A percentile compares a stretch with the other conserved stretches of the same genome.
Conservation (phyloP, 116 monocot genomes). For the Iris pallida region DNA sequence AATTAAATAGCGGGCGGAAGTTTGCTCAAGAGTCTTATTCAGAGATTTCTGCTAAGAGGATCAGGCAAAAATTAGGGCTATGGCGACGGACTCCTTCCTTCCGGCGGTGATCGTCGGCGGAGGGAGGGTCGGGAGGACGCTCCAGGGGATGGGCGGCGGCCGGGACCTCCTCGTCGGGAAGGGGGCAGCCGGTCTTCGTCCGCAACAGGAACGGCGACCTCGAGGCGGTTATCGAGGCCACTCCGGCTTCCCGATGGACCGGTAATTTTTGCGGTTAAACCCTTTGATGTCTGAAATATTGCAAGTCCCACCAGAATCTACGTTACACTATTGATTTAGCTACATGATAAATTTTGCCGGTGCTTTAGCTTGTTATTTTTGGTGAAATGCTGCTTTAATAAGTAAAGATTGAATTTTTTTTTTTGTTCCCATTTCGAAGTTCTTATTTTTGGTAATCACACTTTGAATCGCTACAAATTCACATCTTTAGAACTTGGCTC, state of each 20-base stretch:
- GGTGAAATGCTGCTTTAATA: not conserved
- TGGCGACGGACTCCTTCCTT: conserved; percentile 24
- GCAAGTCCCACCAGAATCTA: too few relatives aligned
- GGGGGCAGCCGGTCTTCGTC: conserved; percentile 65
- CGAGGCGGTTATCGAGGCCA: conserved; percentile 71
- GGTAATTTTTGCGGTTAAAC: conserved; percentile 45
- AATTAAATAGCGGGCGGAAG: too few relatives aligned
- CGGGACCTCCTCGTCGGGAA: conserved; percentile 66
- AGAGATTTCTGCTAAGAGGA: too few relatives aligned
- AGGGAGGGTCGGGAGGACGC: conserved; percentile 67
- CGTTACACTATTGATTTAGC: too few relatives aligned
- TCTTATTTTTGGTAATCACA: not conserved
- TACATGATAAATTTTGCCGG: too few relatives aligned
- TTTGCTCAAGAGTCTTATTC: too few relatives aligned
- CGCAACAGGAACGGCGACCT: conserved; percentile 96
- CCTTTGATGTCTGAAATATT: too few relatives aligned
- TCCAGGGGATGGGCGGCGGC: conserved; percentile 58
- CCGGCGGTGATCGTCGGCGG: conserved; percentile 88
- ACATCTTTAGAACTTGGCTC: too few relatives aligned
- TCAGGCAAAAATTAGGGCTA: too few relatives aligned
- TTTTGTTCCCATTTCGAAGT: not conserved
- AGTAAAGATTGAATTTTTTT: not conserved
- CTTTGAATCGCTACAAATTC: too few relatives aligned
- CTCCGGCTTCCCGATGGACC: conserved; percentile 66
- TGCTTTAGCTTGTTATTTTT: not conserved